phyloP scores from a whole-genome alignment of 75 land plant species.

The Cryptomeria japonica region DNA sequence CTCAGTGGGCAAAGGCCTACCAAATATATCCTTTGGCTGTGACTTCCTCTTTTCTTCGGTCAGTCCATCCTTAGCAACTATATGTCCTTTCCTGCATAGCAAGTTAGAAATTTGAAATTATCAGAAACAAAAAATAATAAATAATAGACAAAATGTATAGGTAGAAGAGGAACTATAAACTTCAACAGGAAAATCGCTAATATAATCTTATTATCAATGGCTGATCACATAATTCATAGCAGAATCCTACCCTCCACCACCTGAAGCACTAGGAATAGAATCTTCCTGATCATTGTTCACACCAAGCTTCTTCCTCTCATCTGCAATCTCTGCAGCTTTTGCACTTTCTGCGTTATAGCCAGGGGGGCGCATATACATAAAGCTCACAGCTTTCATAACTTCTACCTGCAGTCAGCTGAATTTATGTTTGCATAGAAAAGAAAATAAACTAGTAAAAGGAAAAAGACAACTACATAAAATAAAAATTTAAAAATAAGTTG shows the following conservation, averaged over 20 bases:
- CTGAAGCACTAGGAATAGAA: slow-evolving; percentile 17
- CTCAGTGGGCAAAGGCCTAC: slow-evolving; percentile 87
- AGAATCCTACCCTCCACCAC: background rate
- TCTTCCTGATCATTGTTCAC: slow-evolving; percentile 16
- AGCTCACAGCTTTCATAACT: slow-evolving; percentile 90
- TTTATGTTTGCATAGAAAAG: background rate
- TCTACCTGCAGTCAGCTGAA: slow-evolving; percentile 53
- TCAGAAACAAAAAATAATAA: background rate
- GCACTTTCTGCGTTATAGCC: slow-evolving; percentile 99
- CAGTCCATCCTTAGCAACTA: background rate
- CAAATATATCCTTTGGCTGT: slow-evolving; percentile 88
- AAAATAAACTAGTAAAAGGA: slow-evolving; percentile 5
- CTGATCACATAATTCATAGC: no score
- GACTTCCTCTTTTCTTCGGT: slow-evolving; percentile 52
- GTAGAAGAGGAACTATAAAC: background rate
- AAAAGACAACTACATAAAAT: background rate
- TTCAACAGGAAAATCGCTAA: background rate
- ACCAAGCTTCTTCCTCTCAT: slow-evolving; percentile 54
- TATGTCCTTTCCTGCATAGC: background rate
- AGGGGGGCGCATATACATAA: slow-evolving; percentile 97
- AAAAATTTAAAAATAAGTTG: background rate
- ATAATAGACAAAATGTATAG: background rate
- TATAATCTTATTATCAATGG: background rate
- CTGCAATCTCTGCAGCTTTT: slow-evolving; percentile 91
- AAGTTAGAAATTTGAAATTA: background rate